Conservation (phyloP, 495 filamentous ascomycete genomes). For the Durotheca rogersii region DNA sequence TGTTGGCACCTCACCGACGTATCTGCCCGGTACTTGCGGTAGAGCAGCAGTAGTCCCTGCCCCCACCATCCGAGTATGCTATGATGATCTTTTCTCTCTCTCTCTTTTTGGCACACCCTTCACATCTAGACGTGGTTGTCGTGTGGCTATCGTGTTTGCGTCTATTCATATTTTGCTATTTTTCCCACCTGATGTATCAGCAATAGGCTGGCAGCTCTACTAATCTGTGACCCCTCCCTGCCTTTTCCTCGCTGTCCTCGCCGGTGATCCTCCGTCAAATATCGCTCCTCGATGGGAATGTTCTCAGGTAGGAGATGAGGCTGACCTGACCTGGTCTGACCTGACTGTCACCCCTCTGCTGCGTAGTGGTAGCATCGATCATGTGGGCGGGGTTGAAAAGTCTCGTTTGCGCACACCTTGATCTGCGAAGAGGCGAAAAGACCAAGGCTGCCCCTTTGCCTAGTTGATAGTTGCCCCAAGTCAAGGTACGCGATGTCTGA, state of each 20-base stretch:
- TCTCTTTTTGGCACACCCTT: not conserved
- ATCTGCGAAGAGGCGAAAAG: conserved; percentile 10
- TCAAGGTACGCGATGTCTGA: not conserved
- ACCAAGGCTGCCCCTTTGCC: conserved; percentile 21
- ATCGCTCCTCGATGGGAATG: no score
- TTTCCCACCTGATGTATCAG: no score
- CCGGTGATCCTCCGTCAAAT: no score
- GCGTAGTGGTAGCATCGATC: not conserved
- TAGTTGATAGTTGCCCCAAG: conserved; percentile 6
- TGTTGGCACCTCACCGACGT: not conserved
- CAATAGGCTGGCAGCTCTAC: not conserved
- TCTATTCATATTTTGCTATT: no score
- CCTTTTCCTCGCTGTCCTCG: not conserved
- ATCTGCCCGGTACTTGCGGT: not conserved
- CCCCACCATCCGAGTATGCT: not conserved
- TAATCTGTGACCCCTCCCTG: not conserved
- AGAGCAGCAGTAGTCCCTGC: not conserved
- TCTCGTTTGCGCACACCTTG: conserved; percentile 15
- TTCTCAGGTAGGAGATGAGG: conserved; percentile 17
- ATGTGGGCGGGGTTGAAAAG: conserved; percentile 6
- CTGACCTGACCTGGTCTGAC: conserved; percentile 21
- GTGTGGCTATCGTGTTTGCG: no score
- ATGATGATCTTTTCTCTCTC: not conserved
- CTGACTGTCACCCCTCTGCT: conserved; percentile 5
- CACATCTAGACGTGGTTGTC: no score